phyloP scores from a whole-genome alignment of 78 protist species.

The Bodo saltans region DNA sequence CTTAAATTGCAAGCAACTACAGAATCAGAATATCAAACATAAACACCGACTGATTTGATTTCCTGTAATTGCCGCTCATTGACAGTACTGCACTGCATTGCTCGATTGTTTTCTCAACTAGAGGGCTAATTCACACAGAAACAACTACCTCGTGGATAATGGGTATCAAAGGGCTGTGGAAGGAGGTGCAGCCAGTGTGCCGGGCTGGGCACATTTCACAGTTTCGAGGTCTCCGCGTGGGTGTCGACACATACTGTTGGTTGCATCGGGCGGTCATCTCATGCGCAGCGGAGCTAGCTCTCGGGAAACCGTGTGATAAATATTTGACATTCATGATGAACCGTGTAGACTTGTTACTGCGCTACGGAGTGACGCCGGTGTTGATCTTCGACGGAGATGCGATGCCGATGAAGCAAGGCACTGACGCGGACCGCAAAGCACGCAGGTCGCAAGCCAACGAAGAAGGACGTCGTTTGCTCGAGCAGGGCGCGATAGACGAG shows the following conservation, averaged over 20 bases:
- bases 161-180: slow-evolving; percentile 79
- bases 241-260: slow-evolving; percentile 85
- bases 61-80: no score
- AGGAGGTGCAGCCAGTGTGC: slow-evolving; percentile 40
- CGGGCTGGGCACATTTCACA: slow-evolving; percentile 45
- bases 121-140: no score
- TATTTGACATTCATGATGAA: slow-evolving; percentile 43
- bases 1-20: no score
- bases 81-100: no score
- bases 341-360: slow-evolving; percentile 48
- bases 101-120: no score
- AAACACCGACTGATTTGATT: no score
- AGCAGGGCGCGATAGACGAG: neutral
- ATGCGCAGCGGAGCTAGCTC: slow-evolving; percentile 69
- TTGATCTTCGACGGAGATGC: slow-evolving; percentile 83
- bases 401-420: slow-evolving; percentile 68
- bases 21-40: no score
- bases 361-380: slow-evolving; percentile 59
- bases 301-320: slow-evolving; percentile 44
- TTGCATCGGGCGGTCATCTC: slow-evolving; percentile 68
- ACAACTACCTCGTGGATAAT: no score
- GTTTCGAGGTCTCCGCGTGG: slow-evolving; percentile 60
- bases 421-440: slow-evolving; percentile 44
- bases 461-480: neutral
- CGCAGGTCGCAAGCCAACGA: neutral